Conservation (phyloP, 78 protist species). For the Dictyostelium intermedium region DNA sequence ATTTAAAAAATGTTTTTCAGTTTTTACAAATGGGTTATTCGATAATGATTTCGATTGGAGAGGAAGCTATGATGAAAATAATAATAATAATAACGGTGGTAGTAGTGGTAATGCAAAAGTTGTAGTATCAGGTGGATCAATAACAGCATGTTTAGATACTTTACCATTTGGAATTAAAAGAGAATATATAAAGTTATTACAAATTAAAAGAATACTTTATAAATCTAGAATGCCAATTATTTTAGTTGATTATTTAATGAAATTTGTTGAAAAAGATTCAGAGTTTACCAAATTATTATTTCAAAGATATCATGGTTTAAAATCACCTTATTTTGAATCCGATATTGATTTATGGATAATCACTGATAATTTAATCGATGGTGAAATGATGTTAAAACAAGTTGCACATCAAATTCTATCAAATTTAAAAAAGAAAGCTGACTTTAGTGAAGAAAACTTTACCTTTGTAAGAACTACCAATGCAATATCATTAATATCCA, state of each 20-base stretch:
- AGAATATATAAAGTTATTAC: not conserved
- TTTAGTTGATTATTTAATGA: not conserved
- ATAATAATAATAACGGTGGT: too few species aligned
- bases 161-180: not conserved
- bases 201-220: not conserved
- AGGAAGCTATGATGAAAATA: not conserved
- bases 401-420: not conserved
- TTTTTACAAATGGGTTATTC: not conserved
- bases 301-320: not conserved
- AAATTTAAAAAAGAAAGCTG: not conserved
- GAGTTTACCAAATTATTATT: not conserved
- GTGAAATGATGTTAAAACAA: not conserved
- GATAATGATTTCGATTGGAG: not conserved
- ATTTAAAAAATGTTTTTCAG: slow-evolving; percentile 7
- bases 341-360: slow-evolving; percentile 2
- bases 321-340: not conserved
- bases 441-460: not conserved
- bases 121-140: not conserved
- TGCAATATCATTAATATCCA: not conserved
- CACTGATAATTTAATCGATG: not conserved
- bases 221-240: not conserved
- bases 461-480: not conserved
- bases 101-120: not conserved
- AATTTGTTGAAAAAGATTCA: not conserved
- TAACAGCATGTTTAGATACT: not conserved